Evolutionary conservation across 2,329 filamentous ascomycete species (phyloP), one percentile per base, ranked within the genome.

Genomic region (Fusarium sp.): DNA sequence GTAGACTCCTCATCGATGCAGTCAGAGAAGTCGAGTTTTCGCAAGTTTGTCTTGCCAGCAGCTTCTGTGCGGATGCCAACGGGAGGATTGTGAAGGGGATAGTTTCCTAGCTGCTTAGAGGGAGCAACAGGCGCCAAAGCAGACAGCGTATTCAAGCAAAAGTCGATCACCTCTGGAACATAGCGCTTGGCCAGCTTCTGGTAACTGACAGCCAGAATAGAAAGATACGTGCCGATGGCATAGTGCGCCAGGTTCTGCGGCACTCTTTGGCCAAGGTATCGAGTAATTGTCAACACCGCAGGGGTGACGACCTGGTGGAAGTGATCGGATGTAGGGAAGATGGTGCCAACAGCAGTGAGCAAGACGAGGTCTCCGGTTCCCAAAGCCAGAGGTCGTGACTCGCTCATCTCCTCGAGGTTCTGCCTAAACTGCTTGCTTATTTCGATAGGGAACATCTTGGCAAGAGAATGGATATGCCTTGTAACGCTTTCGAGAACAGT

Each of bases 301-400:
- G 95, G 95, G 2, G 95, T 99, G 36, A 92, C 90, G 32, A 98
- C 92, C 69, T 95, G 90, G 71, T 99, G 95, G 77, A 98, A 99
- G 77, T 98, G 93, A 76, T 99, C 95, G 0, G 93, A 97, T 0
- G 95, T 97, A 5, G 95, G 93, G 72, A 96, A 99, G 49, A 96
- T 91, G 3, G 88, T 88, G 36, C 89, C 88, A 58, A 97, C 86
- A 0, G 92, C 93, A 1, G 92, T 93, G 32, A 99, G 79, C n/a
- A 96, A 79, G 22, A 93, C 78, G 19, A 99, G 78, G 70, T 99
- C 93, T 15, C 92, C 91, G 68, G 74, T 84, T 71, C 75, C 84
- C 69, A 82, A 86, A 7, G 78, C 75, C 32, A 88, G 75, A 5
- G 83, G 79, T 32, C 86, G 79, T 29, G 74, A 70, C 29, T 77